These are phyloP conservation scores for Houttuynia cordata DNA, from an alignment of 164 flowering plant genomes.

Conservation along the genomic window DNA sequence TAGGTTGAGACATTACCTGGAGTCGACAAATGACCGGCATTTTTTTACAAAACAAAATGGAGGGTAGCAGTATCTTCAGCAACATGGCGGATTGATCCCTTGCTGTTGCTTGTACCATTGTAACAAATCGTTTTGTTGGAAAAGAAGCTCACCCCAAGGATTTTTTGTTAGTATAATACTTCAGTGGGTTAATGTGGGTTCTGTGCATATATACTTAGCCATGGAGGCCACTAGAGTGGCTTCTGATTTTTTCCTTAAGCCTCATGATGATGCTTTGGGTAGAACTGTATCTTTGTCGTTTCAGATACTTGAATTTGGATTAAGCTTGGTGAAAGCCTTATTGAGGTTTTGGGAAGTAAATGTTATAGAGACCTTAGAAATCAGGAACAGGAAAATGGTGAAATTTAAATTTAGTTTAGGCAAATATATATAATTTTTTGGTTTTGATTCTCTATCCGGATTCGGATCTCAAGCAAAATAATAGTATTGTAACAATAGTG, in stretches of 20 bases:
- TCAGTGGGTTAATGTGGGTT: background rate
- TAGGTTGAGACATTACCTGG: background rate
- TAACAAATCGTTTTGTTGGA: background rate
- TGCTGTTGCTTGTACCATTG: background rate
- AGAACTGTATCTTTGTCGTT: background rate
- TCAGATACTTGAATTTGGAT: background rate
- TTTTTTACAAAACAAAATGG: background rate
- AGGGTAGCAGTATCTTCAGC: background rate
- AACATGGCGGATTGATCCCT: background rate
- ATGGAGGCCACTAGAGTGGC: background rate
- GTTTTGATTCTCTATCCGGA: background rate
- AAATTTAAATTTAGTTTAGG: too few relatives aligned
- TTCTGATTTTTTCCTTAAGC: background rate
- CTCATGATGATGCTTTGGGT: background rate
- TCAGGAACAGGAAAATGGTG: background rate
- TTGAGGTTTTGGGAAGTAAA: background rate
- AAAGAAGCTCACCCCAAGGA: background rate
- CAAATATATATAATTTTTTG: too few relatives aligned
- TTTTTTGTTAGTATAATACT: too few relatives aligned
- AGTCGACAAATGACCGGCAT: background rate
- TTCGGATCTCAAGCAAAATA: too few relatives aligned
- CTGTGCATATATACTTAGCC: background rate
- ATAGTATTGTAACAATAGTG: too few relatives aligned
- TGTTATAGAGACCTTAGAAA: background rate
- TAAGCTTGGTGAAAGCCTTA: background rate